Evolutionary conservation across 202 grass and related monocot species (phyloP).

Genomic region (Eragrostis tef): DNA sequence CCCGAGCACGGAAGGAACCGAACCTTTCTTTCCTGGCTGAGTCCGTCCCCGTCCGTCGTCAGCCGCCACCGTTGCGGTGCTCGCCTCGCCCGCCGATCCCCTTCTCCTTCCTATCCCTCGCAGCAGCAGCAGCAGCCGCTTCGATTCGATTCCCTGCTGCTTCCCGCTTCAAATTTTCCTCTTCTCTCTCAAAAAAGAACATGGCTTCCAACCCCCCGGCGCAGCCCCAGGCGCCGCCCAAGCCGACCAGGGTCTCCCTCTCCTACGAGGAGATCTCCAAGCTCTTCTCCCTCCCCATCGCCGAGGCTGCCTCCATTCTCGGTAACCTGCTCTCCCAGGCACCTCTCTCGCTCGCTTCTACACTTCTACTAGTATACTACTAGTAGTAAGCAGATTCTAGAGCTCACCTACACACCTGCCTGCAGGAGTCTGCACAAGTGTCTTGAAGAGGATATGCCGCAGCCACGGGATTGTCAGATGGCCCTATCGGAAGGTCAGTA

Average conservation of each 20-base stretch:
- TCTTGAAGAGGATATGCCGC: constrained; percentile 94
- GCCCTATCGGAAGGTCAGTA: constrained; percentile 84
- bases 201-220: constrained; percentile 51
- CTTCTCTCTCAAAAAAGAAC: not conserved
- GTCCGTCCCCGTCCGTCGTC: no score
- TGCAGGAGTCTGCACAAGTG: constrained; percentile 90
- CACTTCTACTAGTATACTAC: not conserved
- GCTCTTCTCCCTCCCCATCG: constrained; percentile 88
- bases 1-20: no score
- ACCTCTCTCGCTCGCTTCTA: not conserved
- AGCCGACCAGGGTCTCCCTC: constrained; percentile 59
- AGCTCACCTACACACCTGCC: not conserved
- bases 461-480: constrained; percentile 86
- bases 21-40: no score
- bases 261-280: constrained; percentile 91
- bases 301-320: constrained; percentile 81
- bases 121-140: not conserved
- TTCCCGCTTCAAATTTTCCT: constrained; percentile 27
- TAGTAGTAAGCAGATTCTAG: not conserved
- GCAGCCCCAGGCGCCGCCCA: constrained; percentile 34
- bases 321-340: constrained; percentile 42
- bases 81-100: not conserved
- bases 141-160: constrained; percentile 17
- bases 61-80: not conserved
- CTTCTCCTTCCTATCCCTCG: not conserved